A percentile compares a stretch with the other conserved stretches of the same genome.
phyloP scores from a whole-genome alignment of 768 basidiomycete species.

The Pleurotus tuoliensis region DNA sequence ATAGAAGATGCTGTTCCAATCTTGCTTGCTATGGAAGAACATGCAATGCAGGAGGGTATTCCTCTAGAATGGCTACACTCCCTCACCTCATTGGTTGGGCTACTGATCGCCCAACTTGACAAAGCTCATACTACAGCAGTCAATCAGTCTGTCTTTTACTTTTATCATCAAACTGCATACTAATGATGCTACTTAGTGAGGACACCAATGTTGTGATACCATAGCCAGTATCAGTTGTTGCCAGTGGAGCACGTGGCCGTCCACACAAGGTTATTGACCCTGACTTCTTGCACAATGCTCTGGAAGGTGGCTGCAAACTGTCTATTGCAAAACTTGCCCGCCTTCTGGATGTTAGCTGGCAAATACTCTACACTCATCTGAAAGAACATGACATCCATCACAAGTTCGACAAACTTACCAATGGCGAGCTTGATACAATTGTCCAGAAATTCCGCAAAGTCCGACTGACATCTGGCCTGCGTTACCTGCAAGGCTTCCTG shows the following conservation, averaged over 20 bases:
- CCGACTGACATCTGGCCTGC: slow-evolving; percentile 20
- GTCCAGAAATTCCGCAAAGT: not conserved
- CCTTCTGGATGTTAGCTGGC: slow-evolving; percentile 1
- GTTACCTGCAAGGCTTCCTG: slow-evolving; percentile 25
- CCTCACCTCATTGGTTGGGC: no score
- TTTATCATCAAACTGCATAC: no score
- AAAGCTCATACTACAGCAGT: no score
- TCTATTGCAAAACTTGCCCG: not conserved
- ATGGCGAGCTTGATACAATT: slow-evolving; percentile 5
- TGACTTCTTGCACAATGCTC: not conserved
- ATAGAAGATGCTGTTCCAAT: no score
- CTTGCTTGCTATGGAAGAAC: no score
- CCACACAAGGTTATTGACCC: slow-evolving; percentile 3
- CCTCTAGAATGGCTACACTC: no score
- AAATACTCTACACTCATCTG: not conserved
- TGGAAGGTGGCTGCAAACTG: not conserved
- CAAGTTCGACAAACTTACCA: not conserved
- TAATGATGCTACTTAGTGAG: no score
- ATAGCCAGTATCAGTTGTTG: no score
- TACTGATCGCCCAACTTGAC: no score
- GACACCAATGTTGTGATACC: no score
- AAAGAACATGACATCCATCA: not conserved
- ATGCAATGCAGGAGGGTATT: no score
- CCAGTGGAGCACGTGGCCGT: not conserved
- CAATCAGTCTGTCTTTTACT: no score